phyloP scores from a whole-genome alignment of 371 early-diverging fungal species.

The Rhizopus delemar region DNA sequence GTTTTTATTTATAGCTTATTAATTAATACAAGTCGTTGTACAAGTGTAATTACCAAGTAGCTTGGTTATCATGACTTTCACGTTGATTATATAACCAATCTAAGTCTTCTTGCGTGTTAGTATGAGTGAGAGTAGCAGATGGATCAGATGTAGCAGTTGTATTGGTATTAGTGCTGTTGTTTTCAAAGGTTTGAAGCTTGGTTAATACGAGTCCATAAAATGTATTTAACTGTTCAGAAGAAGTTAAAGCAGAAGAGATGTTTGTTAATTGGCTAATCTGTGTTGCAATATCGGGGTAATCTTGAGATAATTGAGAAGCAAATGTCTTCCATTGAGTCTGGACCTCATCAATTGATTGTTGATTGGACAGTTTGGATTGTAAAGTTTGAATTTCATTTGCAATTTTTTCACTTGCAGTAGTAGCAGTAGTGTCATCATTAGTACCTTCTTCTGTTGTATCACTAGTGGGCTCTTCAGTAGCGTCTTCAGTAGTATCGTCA shows the following conservation, averaged over 20 bases:
- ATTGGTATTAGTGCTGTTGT: no score
- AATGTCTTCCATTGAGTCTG: conserved; percentile 27
- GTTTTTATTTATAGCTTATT: no score
- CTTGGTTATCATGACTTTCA: conserved; percentile 8
- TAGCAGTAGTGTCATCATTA: no score
- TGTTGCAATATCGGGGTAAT: conserved; percentile 18
- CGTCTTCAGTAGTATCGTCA: no score
- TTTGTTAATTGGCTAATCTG: conserved; percentile 19
- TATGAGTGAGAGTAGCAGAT: conserved; percentile 10
- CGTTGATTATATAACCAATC: conserved; percentile 25
- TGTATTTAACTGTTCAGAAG: conserved; percentile 14
- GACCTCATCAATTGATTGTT: conserved; percentile 16
- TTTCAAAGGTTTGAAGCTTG: background rate
- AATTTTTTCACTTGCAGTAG: conserved; percentile 6
- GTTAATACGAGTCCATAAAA: conserved; percentile 15
- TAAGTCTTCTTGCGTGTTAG: conserved; percentile 17
- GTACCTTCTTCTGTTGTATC: no score
- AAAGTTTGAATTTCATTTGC: conserved; percentile 20
- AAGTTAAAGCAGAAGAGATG: conserved; percentile 17
- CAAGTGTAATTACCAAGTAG: conserved; percentile 16
- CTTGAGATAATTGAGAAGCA: conserved; percentile 11
- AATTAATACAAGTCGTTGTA: no score
- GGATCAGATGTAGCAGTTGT: background rate
- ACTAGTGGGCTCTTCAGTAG: no score
- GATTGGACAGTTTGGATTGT: conserved; percentile 8